These are phyloP conservation scores for Thinopyrum elongatum DNA, from an alignment of 176 grass and related monocot species.

Conservation along the genomic window DNA sequence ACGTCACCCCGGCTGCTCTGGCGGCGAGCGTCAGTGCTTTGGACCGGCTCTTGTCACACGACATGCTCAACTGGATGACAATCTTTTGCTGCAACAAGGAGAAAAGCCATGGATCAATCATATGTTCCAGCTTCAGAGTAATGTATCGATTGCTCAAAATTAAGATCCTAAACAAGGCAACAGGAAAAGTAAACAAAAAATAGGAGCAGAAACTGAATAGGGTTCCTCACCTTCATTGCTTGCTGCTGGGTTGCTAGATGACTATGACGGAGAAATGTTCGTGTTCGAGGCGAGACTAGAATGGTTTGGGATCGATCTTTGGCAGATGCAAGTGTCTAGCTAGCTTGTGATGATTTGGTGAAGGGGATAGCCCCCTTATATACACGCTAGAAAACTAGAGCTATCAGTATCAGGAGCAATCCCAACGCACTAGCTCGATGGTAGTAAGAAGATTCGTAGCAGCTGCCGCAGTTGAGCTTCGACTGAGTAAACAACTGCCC, in stretches of 20 bases:
- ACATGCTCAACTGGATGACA: conserved; percentile 48
- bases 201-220: neutral
- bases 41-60: conserved; percentile 29
- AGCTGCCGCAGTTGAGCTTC: neutral
- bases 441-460: neutral
- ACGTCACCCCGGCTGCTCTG: conserved; percentile 34
- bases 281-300: too few relatives aligned
- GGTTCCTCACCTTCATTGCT: conserved; percentile 30
- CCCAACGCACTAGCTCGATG: neutral
- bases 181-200: neutral
- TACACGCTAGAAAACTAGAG: too few relatives aligned
- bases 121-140: neutral
- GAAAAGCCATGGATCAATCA: neutral
- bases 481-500: too few relatives aligned
- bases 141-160: neutral
- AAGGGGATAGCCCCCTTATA: neutral
- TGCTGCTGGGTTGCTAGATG: too few relatives aligned
- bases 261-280: neutral
- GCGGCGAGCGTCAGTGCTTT: conserved; percentile 39
- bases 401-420: neutral
- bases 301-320: neutral
- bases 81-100: conserved; percentile 54
- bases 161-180: neutral
- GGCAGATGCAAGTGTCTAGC: neutral
- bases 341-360: neutral